These are phyloP conservation scores for Asterella californica DNA, from an alignment of 225 moss, liverwort and hornwort genomes.

Conservation along the genomic window DNA sequence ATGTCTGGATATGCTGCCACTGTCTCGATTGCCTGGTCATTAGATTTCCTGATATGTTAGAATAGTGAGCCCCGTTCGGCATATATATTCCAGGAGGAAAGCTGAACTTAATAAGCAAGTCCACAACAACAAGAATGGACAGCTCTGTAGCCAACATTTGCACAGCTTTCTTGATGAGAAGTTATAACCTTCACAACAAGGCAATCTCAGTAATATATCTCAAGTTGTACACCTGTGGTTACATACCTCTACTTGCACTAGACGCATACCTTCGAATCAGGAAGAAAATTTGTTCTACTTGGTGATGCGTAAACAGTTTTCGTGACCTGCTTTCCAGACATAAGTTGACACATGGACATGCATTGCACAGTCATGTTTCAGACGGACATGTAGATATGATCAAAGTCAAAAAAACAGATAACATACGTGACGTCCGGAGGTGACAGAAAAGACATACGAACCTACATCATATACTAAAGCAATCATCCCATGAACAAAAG, in stretches of 20 bases:
- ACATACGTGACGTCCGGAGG: background rate
- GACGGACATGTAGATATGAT: background rate
- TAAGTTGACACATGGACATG: background rate
- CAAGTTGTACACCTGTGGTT: background rate
- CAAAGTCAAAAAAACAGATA: too few species aligned
- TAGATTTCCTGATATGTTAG: background rate
- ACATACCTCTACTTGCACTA: background rate
- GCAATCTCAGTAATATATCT: too few species aligned
- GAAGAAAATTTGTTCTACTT: constrained; percentile 85
- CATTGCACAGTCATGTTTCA: background rate
- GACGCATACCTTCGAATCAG: constrained; percentile 51
- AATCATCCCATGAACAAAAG: background rate
- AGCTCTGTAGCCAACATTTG: too few species aligned
- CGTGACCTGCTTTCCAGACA: constrained; percentile 45
- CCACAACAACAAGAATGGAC: background rate
- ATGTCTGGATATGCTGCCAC: constrained; percentile 93
- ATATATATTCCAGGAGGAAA: background rate
- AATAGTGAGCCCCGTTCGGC: background rate
- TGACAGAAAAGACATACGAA: background rate
- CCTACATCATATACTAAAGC: background rate
- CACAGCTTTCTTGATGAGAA: too few species aligned
- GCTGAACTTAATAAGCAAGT: background rate
- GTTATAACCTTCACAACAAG: too few species aligned
- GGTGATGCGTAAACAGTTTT: constrained; percentile 97
- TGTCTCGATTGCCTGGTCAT: constrained; percentile 80